Percentiles rank a stretch among this genome's conserved stretches.
Evolutionary conservation across 139 green algal genomes (phyloP).

Genomic region (Chloropicon primus): DNA sequence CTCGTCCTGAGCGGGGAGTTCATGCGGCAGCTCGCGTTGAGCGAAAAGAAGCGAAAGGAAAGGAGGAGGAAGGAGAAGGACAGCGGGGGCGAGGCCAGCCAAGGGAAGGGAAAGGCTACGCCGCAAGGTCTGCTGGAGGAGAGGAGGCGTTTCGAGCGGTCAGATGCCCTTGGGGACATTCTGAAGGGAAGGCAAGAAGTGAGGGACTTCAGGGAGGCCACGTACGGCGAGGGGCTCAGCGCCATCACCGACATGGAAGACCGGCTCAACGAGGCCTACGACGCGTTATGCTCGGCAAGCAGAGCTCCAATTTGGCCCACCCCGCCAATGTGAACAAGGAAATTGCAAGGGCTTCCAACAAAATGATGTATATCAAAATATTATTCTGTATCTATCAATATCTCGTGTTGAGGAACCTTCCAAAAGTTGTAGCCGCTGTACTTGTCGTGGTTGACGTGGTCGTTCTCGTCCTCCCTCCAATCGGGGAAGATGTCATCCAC

Average conservation of each 20-base stretch:
- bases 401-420: background rate
- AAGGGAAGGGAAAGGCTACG: background rate
- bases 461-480: background rate
- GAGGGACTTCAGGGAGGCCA: background rate
- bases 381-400: background rate
- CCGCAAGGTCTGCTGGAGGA: background rate
- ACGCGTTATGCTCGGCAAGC: background rate
- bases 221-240: background rate
- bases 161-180: background rate
- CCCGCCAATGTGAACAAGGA: background rate
- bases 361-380: no score
- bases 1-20: background rate
- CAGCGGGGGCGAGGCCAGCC: background rate
- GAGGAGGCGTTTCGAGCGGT: background rate
- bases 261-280: background rate
- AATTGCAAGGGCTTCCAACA: no score
- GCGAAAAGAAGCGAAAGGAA: background rate
- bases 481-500: conserved; percentile 57
- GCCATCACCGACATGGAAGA: background rate
- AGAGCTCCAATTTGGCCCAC: background rate
- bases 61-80: background rate
- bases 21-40: background rate
- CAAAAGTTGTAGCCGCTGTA: background rate
- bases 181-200: background rate
- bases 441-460: background rate